Percentiles rank a stretch among this genome's conserved stretches.
These are phyloP conservation scores for Anacardium occidentale DNA, from an alignment of 345 rosid species.

Conservation along the genomic window DNA sequence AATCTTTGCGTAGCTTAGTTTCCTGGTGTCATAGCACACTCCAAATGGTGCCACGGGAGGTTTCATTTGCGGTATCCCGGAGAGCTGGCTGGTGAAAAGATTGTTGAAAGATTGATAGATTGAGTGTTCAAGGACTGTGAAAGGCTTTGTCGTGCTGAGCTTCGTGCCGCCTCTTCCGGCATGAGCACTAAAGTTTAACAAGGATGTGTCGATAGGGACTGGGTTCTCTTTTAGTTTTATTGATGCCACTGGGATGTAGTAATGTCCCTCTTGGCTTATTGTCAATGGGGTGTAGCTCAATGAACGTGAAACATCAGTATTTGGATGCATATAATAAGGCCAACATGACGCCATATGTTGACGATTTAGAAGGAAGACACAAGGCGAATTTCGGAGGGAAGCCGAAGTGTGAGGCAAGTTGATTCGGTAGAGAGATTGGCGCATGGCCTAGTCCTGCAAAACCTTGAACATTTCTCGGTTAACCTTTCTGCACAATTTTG, in stretches of 20 bases:
- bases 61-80: neutral
- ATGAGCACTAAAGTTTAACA: neutral
- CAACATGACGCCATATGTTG: conserved; percentile 14
- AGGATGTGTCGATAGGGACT: conserved; percentile 15
- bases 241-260: conserved; percentile 21
- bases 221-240: conserved; percentile 19
- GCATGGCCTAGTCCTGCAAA: conserved; percentile 31
- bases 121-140: conserved; percentile 26
- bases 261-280: conserved; percentile 30
- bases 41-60: conserved; percentile 19
- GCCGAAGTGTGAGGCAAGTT: conserved; percentile 33
- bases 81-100: conserved; percentile 20
- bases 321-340: conserved; percentile 23
- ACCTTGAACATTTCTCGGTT: conserved; percentile 26
- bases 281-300: conserved; percentile 27
- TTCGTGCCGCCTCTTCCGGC: conserved; percentile 24
- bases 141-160: conserved; percentile 31
- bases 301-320: conserved; percentile 6
- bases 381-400: conserved; percentile 32
- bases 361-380: conserved; percentile 21
- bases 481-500: conserved; percentile 16
- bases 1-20: neutral
- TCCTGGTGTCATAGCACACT: conserved; percentile 17
- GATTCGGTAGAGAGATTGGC: conserved; percentile 29
- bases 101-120: conserved; percentile 22